Evolutionary conservation across 352 stramenopile species (phyloP).

Genomic region (Globisporangium alternatum): DNA sequence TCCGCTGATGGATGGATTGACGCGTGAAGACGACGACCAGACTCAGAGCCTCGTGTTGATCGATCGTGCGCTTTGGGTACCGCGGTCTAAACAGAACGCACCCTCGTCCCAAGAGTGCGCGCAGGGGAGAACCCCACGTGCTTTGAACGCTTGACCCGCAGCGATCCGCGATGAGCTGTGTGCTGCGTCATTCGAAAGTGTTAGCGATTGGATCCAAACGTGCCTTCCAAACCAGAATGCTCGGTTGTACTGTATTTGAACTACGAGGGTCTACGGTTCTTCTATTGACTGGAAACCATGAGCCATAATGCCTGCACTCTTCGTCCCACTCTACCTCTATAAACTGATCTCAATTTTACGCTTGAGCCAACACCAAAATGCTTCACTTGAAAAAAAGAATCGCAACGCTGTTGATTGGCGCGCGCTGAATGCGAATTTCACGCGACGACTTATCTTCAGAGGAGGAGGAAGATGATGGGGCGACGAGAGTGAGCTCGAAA

Average conservation of each 20-base stretch:
- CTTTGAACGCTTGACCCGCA: background rate
- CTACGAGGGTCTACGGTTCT: background rate
- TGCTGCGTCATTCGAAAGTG: background rate
- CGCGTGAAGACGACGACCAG: background rate
- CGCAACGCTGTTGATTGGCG: background rate
- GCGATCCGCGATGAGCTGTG: background rate
- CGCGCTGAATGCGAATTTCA: background rate
- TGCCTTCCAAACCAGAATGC: background rate
- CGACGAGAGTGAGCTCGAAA: background rate
- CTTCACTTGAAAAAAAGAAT: background rate
- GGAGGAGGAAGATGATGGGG: background rate
- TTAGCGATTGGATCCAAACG: background rate
- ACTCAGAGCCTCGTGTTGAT: background rate
- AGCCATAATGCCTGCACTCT: background rate
- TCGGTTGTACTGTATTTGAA: background rate
- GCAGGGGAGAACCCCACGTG: background rate
- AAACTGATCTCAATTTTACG: background rate
- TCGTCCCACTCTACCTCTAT: background rate
- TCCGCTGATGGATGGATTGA: slow-evolving; percentile 2
- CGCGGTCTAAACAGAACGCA: background rate
- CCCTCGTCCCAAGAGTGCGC: background rate
- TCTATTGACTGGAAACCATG: too few relatives aligned
- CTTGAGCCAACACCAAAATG: background rate
- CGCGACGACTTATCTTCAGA: background rate
- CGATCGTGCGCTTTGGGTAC: background rate